Percentiles rank a stretch among this genome's conserved stretches.
Evolutionary conservation across 1,139 yeast species (phyloP).

Genomic region (Candida neerlandica): DNA sequence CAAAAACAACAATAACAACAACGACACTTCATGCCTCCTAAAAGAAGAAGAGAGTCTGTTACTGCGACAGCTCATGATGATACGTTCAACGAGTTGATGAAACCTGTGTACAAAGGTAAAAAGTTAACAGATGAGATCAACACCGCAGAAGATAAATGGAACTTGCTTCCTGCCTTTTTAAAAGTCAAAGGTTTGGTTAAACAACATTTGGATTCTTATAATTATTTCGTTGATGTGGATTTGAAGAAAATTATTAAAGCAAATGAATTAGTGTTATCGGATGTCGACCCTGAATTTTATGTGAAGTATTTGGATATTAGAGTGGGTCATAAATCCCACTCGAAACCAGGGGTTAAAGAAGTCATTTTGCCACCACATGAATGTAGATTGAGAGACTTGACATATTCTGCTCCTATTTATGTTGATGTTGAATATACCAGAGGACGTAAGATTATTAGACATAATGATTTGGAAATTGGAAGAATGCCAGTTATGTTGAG

Average conservation of each 20-base stretch:
- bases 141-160: conserved; percentile 96
- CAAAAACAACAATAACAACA: background rate
- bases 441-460: conserved; percentile 88
- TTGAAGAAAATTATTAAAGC: conserved; percentile 90
- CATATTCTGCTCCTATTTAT: conserved; percentile 93
- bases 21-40: conserved; percentile 17
- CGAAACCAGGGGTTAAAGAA: conserved; percentile 56
- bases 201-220: conserved; percentile 96
- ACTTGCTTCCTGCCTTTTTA: conserved; percentile 88
- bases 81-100: conserved; percentile 72
- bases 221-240: conserved; percentile 92
- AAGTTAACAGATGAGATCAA: conserved; percentile 81
- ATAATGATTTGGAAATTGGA: conserved; percentile 90
- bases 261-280: conserved; percentile 84
- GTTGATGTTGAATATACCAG: conserved; percentile 97
- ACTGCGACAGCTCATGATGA: conserved; percentile 36
- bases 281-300: conserved; percentile 96
- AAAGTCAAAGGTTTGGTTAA: conserved; percentile 95
- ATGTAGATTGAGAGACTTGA: conserved; percentile 91
- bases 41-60: conserved; percentile 19
- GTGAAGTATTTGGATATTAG: conserved; percentile 89
- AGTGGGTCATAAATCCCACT: conserved; percentile 71
- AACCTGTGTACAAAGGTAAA: conserved; percentile 86
- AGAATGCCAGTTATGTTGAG: conserved; percentile 98
- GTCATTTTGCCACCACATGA: conserved; percentile 89